These are phyloP conservation scores for Chlamydomonas reinhardtii DNA, from an alignment of 163 green algal genomes.

Conservation along the genomic window DNA sequence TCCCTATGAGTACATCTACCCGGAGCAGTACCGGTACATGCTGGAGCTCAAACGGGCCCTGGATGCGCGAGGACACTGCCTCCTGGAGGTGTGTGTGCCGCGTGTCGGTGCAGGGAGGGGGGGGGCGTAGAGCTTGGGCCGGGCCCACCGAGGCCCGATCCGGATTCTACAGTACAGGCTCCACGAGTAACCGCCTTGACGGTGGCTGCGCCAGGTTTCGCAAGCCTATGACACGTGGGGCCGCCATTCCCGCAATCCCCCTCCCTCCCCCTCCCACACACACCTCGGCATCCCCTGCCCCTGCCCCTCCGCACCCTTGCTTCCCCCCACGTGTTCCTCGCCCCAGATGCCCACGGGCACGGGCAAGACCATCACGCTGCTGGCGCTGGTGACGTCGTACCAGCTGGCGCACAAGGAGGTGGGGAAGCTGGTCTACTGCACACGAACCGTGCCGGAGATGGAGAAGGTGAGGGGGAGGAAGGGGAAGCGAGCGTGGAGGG, in stretches of 20 bases:
- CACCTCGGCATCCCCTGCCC: not conserved
- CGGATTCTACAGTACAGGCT: no score
- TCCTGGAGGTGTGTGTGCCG: slow-evolving; percentile 83
- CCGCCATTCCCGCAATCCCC: no score
- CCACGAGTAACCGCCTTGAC: no score
- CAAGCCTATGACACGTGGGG: no score
- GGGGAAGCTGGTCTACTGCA: slow-evolving; percentile 98
- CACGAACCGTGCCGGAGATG: slow-evolving; percentile 99
- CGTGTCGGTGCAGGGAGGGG: no score
- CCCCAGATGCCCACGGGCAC: slow-evolving; percentile 99
- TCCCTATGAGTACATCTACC: slow-evolving; percentile 99
- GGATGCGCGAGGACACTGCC: slow-evolving; percentile 96
- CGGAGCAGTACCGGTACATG: slow-evolving; percentile 99
- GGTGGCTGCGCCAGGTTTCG: no score
- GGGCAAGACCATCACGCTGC: slow-evolving; percentile 98
- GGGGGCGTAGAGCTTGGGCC: no score
- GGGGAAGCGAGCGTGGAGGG: not conserved
- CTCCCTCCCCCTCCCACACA: no score
- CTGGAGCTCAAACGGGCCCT: slow-evolving; percentile 96
- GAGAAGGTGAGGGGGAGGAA: slow-evolving; percentile 89
- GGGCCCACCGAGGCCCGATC: no score
- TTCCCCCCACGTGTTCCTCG: not conserved
- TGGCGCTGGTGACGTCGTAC: slow-evolving; percentile 99
- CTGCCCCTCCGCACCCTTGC: not conserved
- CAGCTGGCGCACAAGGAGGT: slow-evolving; percentile 94